Conservation (phyloP, 768 basidiomycete species). For the Gloeophyllum trabeum region DNA sequence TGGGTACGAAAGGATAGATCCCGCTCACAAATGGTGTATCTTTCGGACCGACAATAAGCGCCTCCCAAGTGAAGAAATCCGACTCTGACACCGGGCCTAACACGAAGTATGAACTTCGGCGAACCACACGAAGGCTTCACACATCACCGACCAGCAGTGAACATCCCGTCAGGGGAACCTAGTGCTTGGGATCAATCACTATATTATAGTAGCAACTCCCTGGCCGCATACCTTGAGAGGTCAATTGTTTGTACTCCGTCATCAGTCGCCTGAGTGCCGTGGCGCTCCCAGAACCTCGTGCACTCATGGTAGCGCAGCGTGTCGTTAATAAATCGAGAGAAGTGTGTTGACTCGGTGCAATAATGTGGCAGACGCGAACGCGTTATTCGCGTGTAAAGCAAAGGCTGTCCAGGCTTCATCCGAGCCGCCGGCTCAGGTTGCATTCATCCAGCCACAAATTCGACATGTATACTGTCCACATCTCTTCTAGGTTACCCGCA, state of each 20-base stretch:
- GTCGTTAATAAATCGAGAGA: too few species aligned
- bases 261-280: constrained; percentile 81
- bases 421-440: too few species aligned
- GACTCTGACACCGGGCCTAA: constrained; percentile 82
- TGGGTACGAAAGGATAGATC: constrained; percentile 1
- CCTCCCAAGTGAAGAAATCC: constrained; percentile 96
- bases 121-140: constrained; percentile 5
- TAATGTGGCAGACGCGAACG: too few species aligned
- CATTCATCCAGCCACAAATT: too few species aligned
- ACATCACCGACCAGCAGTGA: constrained; percentile 58
- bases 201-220: constrained; percentile 1
- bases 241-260: constrained; percentile 88
- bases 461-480: too few species aligned
- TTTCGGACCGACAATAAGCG: constrained; percentile 86
- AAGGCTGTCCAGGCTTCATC: too few species aligned
- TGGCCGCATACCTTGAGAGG: constrained; percentile 48
- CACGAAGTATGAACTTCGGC: background rate
- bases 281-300: constrained; percentile 40
- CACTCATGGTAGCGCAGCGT: too few species aligned
- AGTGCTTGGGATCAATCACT: constrained; percentile 2
- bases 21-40: constrained; percentile 83
- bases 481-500: too few species aligned
- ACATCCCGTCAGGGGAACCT: constrained; percentile 93
- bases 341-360: too few species aligned
- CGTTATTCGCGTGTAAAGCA: too few species aligned